Conservation (phyloP, 176 grass and related monocot genomes). For the Aegilops umbellulata region DNA sequence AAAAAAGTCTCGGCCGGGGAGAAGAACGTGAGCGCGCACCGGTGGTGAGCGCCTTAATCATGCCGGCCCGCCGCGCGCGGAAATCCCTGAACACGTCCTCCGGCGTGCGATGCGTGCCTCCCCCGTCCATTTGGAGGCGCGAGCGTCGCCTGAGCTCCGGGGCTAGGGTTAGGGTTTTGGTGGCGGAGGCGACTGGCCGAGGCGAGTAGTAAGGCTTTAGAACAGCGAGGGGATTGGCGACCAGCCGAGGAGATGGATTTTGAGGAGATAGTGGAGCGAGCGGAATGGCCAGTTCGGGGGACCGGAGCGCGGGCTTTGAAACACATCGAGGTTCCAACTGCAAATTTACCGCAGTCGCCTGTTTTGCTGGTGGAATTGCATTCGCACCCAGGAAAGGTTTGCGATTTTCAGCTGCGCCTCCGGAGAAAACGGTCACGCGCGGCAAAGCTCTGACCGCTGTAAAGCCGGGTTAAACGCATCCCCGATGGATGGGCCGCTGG, state of each 20-base stretch:
- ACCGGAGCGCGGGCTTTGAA: conserved; percentile 32
- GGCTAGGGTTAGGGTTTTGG: conserved; percentile 68
- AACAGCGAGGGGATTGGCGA: conserved; percentile 11
- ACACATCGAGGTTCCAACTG: neutral
- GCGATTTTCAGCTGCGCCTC: too few relatives aligned
- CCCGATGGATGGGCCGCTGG: too few relatives aligned
- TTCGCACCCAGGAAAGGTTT: neutral
- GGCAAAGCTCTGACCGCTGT: too few relatives aligned
- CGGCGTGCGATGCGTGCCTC: conserved; percentile 60
- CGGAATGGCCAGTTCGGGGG: neutral
- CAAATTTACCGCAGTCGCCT: neutral
- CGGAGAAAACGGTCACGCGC: too few relatives aligned
- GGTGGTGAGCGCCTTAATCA: conserved; percentile 92
- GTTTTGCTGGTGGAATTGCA: neutral
- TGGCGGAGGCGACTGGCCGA: neutral
- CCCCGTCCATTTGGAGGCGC: conserved; percentile 38
- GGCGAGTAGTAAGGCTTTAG: conserved; percentile 14
- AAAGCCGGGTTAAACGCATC: too few relatives aligned
- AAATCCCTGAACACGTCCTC: conserved; percentile 97
- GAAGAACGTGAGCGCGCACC: conserved; percentile 22
- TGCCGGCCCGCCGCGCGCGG: conserved; percentile 75
- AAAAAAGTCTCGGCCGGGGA: neutral
- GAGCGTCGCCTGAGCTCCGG: neutral
- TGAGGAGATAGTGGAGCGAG: conserved; percentile 14
- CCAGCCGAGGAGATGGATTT: conserved; percentile 18